Evolutionary conservation across 2,329 filamentous ascomycete genomes (phyloP).

Genomic region (Tolypocladium endophyticum): DNA sequence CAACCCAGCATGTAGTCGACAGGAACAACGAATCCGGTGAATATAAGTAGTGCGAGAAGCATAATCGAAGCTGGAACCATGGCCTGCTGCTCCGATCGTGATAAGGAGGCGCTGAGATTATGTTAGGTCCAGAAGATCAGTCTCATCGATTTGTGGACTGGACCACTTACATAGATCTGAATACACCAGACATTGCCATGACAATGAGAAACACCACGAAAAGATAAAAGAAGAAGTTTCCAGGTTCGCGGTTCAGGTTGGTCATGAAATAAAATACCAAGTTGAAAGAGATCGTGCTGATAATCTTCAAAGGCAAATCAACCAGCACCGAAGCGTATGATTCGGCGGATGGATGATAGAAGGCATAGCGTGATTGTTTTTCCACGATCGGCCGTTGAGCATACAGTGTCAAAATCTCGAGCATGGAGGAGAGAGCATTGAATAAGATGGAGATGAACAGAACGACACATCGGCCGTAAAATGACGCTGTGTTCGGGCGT

Average conservation of each 20-base stretch:
- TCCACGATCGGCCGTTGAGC: constrained; percentile 26
- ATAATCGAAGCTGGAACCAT: background rate
- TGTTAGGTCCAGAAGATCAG: background rate
- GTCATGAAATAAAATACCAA: constrained; percentile 36
- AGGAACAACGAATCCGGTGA: constrained; percentile 39
- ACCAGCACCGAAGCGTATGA: constrained; percentile 24
- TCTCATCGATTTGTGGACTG: too few relatives aligned
- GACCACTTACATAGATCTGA: constrained; percentile 24
- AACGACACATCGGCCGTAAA: constrained; percentile 33
- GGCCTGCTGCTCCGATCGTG: constrained; percentile 2
- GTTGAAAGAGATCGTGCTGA: constrained; percentile 21
- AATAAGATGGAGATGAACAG: constrained; percentile 44
- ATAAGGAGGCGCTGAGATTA: constrained; percentile 1
- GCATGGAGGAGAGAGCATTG: constrained; percentile 32
- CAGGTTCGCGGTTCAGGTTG: constrained; percentile 25
- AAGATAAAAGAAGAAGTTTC: constrained; percentile 34
- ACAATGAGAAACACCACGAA: constrained; percentile 40
- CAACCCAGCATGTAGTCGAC: constrained; percentile 46
- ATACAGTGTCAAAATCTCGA: constrained; percentile 28
- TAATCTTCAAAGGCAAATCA: constrained; percentile 33
- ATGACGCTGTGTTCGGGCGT: constrained; percentile 27
- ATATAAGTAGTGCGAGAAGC: constrained; percentile 14
- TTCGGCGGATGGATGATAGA: constrained; percentile 26
- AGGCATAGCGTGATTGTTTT: constrained; percentile 28
- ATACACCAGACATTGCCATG: constrained; percentile 55